Base-by-base conservation (phyloP, 2,329 filamentous ascomycete genomes). In the Pseudogymnoascus sp. region DNA sequence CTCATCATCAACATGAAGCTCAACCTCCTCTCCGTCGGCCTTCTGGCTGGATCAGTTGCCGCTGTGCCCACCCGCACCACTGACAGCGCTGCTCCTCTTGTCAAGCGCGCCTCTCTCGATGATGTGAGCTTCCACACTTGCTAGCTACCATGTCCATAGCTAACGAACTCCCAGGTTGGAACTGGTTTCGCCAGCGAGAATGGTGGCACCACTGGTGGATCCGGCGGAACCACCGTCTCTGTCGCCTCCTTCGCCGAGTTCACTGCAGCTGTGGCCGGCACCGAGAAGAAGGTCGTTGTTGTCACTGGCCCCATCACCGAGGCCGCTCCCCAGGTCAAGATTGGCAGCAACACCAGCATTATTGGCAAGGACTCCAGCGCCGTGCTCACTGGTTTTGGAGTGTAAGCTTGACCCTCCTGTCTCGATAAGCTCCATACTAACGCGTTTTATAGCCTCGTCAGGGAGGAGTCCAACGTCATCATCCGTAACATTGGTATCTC, bases 401-500 rank as follows among this genome's bases (percentile, higher is more conserved):
- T 75, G 73, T 73, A 71, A 65, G 69, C 70, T 62, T 62, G n/a
- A 29, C 10, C 29, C 8, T 10, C 29, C 10, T 13, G 4, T 35
- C 14, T 5, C 31, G 1, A 33, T 14, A 5, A 11, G 19, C 71
- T 70, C 64, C 71, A 79, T 66, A 76, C 71, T 33, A 79, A 80
- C 33, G 70, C 81, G 60, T 83, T 11, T 50, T 83, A 26, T 73
- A 62, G 86, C 62, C 79, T 80, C 66, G 77, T 87, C 73, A 79
- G 80, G 67, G 75, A 76, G 44, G 75, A 77, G 38, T 76, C 73
- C 63, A 87, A 87, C 71, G 82, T 87, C 64, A 86, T 87, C 67
- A 72, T 88, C 66, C 80, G 84, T 37, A 88, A 88, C 78, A 71
- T 88, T 65, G 80, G 79, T 65, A 84, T 86, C 68, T 74, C 79